Base-by-base conservation (phyloP, 2,329 filamentous ascomycete genomes). In the Mollisiaceae sp. region DNA sequence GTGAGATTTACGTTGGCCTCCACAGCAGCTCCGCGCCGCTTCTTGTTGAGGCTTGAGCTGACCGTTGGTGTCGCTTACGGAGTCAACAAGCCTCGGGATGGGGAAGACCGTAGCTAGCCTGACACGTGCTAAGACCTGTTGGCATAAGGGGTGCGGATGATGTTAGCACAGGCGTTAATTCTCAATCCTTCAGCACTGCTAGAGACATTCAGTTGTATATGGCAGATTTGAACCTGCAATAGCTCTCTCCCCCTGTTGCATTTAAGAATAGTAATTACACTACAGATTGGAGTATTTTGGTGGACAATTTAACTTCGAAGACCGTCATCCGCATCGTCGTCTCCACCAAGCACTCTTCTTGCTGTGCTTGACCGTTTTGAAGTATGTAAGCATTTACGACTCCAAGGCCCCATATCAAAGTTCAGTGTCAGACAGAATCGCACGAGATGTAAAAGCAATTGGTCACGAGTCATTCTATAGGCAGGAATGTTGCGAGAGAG, bases 401-500 rank as follows among this genome's bases (percentile, higher is more conserved):
- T 54, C 27, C 11, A 18, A 54, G 32, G 24, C 8, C 32, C 32
- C 24, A 35, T 54, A n/a, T 32, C 47, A 22, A 50, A 27, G 45
- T 24, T 11, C 11, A 27, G 2, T 54, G 12, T 32, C 47, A 52
- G 4, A 35, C 3, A 54, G 2, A 35, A 27, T 32, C 22, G 20
- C 8, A 22, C 43, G 12, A 14, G 15, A 18, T 9, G 12, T 9
- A 9, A 14, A 41, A 41, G 38, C 11, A 2, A 32, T 54, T 54
- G 50, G 50, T 35, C 24, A 54, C 50, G 50, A 18, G 27, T 54
- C 50, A 54, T 54, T 54, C 50, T 54, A 54, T 54, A 54, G 24
- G 50, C 50, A 54, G 65, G 69, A 65, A 60, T 64, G 55, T 67
- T 67, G 69, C 63, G 69, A 59, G 57, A 66, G 70, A 71, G 69